Percentiles rank a stretch among this genome's conserved stretches.
These are phyloP conservation scores for Aureobasidium sp. DNA, from an alignment of 2,329 filamentous ascomycete species.

Conservation along the genomic window DNA sequence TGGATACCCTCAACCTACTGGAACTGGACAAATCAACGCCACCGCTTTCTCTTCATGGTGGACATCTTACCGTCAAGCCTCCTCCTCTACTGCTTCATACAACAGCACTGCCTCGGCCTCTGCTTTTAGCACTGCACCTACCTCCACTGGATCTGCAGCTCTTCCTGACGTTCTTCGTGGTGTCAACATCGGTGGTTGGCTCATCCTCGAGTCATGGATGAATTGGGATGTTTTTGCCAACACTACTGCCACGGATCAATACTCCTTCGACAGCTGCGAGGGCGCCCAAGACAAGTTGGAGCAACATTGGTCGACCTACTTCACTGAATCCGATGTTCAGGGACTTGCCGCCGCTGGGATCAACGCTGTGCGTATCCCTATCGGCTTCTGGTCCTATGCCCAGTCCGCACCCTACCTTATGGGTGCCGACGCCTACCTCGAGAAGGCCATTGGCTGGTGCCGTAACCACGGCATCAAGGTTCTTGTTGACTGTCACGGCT, in stretches of 20 bases:
- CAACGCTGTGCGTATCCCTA: conserved; percentile 43
- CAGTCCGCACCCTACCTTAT: conserved; percentile 38
- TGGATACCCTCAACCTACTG: conserved; percentile 13
- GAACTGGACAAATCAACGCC: conserved; percentile 12
- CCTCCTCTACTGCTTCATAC: conserved; percentile 7
- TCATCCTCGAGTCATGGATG: conserved; percentile 34
- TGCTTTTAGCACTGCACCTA: conserved; percentile 1
- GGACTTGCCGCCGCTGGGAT: conserved; percentile 34
- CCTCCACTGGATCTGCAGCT: background rate
- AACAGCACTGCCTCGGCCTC: background rate
- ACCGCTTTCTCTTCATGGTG: conserved; percentile 9
- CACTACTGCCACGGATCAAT: conserved; percentile 31
- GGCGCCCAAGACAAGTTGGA: conserved; percentile 32
- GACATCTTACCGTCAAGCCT: conserved; percentile 8
- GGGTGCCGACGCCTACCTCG: conserved; percentile 42
- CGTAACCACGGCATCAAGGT: conserved; percentile 37
- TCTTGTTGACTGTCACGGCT: conserved; percentile 55
- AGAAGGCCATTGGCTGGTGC: conserved; percentile 24
- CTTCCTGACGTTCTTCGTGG: conserved; percentile 24
- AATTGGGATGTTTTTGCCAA: conserved; percentile 29
- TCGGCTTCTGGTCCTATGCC: conserved; percentile 49
- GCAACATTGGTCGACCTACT: conserved; percentile 33
- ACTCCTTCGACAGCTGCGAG: conserved; percentile 30
- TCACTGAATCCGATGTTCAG: conserved; percentile 38
- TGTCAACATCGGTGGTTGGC: conserved; percentile 33